Percentiles rank a stretch among this genome's conserved stretches.
phyloP scores from a whole-genome alignment of 176 grass and related monocot genomes.

The Oryza coarctata region DNA sequence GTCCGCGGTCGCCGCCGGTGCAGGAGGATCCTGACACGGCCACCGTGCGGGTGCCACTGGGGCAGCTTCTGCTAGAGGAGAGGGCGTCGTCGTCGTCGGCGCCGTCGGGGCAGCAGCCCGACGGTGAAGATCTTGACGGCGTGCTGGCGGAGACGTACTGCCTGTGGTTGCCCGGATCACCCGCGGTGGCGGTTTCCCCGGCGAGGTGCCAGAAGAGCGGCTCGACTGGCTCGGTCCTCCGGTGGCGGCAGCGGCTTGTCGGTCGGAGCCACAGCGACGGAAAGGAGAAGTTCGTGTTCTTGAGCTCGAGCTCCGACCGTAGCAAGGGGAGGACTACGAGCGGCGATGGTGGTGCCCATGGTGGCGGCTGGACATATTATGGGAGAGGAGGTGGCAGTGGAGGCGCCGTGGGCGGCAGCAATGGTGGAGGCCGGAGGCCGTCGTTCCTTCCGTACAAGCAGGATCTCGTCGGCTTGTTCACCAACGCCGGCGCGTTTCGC shows the following conservation, averaged over 20 bases:
- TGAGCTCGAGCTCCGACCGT: conserved; percentile 20
- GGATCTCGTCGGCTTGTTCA: conserved; percentile 62
- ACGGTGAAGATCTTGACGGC: conserved; percentile 30
- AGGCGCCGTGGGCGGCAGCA: neutral
- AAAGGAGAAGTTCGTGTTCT: conserved; percentile 84
- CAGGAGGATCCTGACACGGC: neutral
- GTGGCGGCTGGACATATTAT: conserved; percentile 40
- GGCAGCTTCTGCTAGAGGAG: conserved; percentile 59
- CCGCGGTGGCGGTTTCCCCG: conserved; percentile 15
- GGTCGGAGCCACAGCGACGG: conserved; percentile 77
- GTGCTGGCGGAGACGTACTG: conserved; percentile 47
- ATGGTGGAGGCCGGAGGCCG: conserved; percentile 30
- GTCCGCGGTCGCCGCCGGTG: conserved; percentile 5
- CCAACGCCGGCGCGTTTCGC: conserved; percentile 57
- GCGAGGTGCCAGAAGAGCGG: conserved; percentile 55
- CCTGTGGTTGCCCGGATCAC: conserved; percentile 45
- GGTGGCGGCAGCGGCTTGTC: conserved; percentile 62
- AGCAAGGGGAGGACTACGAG: neutral
- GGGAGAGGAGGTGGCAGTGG: neutral
- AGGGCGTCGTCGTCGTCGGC: conserved; percentile 23
- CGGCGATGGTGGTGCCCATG: neutral
- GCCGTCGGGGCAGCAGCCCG: neutral
- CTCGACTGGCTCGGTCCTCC: conserved; percentile 69
- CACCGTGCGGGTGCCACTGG: conserved; percentile 39
- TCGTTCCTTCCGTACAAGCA: conserved; percentile 90